These are phyloP conservation scores for Elsinoe fawcettii DNA, from an alignment of 2,329 filamentous ascomycete species.

Conservation along the genomic window DNA sequence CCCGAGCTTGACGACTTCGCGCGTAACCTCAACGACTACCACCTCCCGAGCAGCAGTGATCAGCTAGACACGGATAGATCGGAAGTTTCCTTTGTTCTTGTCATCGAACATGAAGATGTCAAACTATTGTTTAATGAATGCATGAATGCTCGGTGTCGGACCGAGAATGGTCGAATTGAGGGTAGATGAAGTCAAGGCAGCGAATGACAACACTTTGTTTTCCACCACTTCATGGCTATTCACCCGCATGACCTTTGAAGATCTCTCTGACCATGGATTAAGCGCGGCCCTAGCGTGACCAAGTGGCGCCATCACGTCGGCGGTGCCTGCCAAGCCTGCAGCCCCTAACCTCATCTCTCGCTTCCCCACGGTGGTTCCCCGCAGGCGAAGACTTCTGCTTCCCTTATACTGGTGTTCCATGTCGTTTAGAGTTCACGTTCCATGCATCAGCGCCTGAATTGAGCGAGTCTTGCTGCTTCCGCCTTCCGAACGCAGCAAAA, in stretches of 20 bases:
- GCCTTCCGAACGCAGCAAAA: neutral
- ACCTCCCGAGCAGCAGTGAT: neutral
- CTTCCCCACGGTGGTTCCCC: conserved; percentile 3
- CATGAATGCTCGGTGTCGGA: neutral
- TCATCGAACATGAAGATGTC: neutral
- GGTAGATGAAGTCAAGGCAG: neutral
- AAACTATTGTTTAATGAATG: neutral
- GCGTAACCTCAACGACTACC: neutral
- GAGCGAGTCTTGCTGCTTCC: neutral
- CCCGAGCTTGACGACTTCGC: neutral
- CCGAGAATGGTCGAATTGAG: neutral
- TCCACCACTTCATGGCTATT: neutral
- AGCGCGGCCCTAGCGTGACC: neutral
- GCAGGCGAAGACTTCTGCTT: neutral
- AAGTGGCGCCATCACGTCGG: conserved; percentile 5
- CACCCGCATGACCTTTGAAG: neutral
- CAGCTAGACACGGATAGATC: neutral
- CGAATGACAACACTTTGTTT: neutral
- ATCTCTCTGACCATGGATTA: neutral
- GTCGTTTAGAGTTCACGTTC: neutral
- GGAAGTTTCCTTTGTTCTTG: neutral
- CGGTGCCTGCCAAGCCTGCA: conserved; percentile 12
- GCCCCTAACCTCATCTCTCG: conserved; percentile 1
- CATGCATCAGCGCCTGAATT: neutral
- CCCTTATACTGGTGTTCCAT: neutral